Evolutionary conservation across 129 eudicot species (phyloP).

Genomic region (Saussurea involucrata): DNA sequence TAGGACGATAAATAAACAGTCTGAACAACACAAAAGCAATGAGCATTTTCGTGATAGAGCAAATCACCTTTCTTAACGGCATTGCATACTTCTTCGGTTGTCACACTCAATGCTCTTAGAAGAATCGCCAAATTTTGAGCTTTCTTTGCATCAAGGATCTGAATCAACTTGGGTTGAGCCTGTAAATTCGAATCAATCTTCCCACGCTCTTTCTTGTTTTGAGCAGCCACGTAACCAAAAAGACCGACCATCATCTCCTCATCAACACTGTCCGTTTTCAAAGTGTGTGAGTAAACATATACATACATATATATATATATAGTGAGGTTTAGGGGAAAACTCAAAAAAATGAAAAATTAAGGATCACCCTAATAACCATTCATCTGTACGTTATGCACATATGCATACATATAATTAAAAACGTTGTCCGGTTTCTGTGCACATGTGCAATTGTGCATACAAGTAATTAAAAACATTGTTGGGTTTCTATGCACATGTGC

Average conservation of each 20-base stretch:
- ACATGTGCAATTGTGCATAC: no score
- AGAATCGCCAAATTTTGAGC: conserved; percentile 80
- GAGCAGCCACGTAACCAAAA: conserved; percentile 52
- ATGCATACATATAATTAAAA: no score
- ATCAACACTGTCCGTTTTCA: conserved; percentile 45
- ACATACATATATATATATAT: background rate
- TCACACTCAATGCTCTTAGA: conserved; percentile 74
- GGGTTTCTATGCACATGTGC: no score
- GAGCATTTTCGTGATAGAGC: background rate
- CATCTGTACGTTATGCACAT: no score
- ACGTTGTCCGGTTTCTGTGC: no score
- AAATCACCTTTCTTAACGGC: conserved; percentile 71
- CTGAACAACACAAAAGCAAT: background rate
- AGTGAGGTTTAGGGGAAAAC: no score
- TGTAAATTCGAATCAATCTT: conserved; percentile 42
- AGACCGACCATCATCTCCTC: conserved; percentile 83
- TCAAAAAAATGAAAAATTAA: no score
- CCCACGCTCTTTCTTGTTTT: conserved; percentile 32
- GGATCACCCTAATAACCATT: no score
- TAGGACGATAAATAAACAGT: background rate
- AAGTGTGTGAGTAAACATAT: background rate
- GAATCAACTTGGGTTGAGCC: conserved; percentile 38
- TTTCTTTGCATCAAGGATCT: conserved; percentile 74
- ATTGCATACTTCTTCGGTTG: conserved; percentile 76
- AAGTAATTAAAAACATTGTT: no score